Conservation (phyloP, 2,329 filamentous ascomycete species). For the Diplodia sapinea region DNA sequence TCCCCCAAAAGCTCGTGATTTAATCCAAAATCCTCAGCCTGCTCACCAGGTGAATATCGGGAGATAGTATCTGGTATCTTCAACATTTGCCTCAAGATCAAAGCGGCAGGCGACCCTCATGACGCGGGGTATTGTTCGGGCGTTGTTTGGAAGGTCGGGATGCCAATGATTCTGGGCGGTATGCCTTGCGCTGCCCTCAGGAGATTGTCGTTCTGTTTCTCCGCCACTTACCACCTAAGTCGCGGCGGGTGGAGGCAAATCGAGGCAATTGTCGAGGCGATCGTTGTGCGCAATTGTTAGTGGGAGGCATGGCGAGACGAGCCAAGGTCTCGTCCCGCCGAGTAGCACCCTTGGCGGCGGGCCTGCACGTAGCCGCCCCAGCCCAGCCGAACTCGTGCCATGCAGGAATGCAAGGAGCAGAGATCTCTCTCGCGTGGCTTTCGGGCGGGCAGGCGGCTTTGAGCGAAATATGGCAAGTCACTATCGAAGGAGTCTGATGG, state of each 20-base stretch:
- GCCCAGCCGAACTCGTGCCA: background rate
- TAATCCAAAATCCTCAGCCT: background rate
- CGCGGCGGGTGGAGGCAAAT: background rate
- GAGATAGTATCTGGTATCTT: background rate
- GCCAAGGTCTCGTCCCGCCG: slow-evolving; percentile 25
- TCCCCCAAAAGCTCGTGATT: background rate
- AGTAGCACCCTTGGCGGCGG: slow-evolving; percentile 19
- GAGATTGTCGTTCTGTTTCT: slow-evolving; percentile 28
- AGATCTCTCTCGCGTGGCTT: no score
- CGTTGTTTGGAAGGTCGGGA: slow-evolving; percentile 8
- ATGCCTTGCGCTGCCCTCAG: slow-evolving; percentile 20
- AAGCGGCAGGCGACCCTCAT: background rate
- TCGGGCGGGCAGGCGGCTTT: no score
- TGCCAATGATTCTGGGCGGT: slow-evolving; percentile 5
- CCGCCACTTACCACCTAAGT: slow-evolving; percentile 20
- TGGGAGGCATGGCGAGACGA: slow-evolving; percentile 15
- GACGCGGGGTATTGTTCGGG: background rate
- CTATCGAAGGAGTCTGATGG: background rate
- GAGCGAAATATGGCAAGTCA: background rate
- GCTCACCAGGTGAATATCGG: background rate
- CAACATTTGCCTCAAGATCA: background rate
- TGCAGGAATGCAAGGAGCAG: background rate
- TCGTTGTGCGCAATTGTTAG: slow-evolving; percentile 1
- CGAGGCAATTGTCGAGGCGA: slow-evolving; percentile 13
- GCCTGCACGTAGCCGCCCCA: background rate